phyloP scores from a whole-genome alignment of 495 filamentous ascomycete genomes.

The Astrothelium subdiscretum region DNA sequence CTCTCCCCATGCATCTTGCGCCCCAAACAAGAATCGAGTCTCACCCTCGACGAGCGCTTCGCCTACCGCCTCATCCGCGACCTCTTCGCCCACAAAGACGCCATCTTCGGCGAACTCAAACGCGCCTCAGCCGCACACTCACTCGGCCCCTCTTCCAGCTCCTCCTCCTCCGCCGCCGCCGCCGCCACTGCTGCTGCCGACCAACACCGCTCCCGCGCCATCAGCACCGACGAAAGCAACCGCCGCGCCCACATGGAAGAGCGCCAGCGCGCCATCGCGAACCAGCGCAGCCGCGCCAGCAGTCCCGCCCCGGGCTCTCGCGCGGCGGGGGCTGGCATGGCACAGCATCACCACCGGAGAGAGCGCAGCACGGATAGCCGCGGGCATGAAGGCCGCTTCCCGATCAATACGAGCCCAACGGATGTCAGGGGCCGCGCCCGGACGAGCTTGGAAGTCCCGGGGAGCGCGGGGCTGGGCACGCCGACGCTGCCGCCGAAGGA shows the following conservation, averaged over 20 bases:
- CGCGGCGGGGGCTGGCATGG: neutral
- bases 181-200: conserved; percentile 65
- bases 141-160: conserved; percentile 43
- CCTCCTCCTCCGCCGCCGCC: conserved; percentile 39
- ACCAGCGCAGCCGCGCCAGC: conserved; percentile 60
- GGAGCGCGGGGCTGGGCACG: conserved; percentile 11
- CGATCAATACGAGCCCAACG: conserved; percentile 51
- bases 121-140: conserved; percentile 46
- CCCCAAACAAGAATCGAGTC: conserved; percentile 68
- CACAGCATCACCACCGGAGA: conserved; percentile 39
- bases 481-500: conserved; percentile 13
- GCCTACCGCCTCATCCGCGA: conserved; percentile 86
- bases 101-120: conserved; percentile 93
- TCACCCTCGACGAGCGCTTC: conserved; percentile 93
- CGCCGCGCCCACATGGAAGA: conserved; percentile 90
- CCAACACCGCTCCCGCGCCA: conserved; percentile 42
- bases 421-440: conserved; percentile 37
- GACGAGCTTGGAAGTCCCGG: conserved; percentile 48
- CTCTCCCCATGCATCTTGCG: conserved; percentile 82
- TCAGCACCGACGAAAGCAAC: conserved; percentile 94
- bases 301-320: conserved; percentile 39
- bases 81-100: conserved; percentile 84
- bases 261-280: conserved; percentile 68
- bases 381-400: conserved; percentile 70
- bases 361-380: conserved; percentile 45